Evolutionary conservation across 768 basidiomycete species (phyloP), one percentile per base, ranked within the genome.

Genomic region (Podaxis rugospora): DNA sequence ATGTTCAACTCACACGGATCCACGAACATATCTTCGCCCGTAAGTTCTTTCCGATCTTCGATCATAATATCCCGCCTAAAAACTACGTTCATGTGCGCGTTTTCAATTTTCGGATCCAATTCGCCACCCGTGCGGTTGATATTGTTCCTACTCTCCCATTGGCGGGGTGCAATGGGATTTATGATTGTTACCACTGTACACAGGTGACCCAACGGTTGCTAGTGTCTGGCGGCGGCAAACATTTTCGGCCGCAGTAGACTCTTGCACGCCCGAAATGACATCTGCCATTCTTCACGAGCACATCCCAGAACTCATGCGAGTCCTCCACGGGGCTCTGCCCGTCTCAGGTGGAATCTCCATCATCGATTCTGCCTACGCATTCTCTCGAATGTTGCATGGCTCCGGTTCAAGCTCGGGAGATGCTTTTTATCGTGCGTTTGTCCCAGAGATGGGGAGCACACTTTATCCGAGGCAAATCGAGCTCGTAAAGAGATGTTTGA

Each of bases 201-300:
- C 18, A 93, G 91, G 90, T 54, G 90, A 94, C 67, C 87, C 93
- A 11, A 87, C 90, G 3, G 91, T 95, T n/a, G 93, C 93, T 0
- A 83, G 84, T 42, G 92, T 95, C 18, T 95, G 93, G 93, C 84
- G 93, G 23, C 84, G 92, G 10, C 92, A 95, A 70, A 94, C 92
- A 2, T 93, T 93, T 74, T 88, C 89, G 10, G 92, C 92, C 0
- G 91, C 92, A 3, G 89, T 95, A 55, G 90, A 93, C 36, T 71
- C 81, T 0, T 88, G 87, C 71, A 86, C 90, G 0, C 82, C 86
- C 5, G 86, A 88, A 54, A 89, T 92, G 82, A 80, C 84, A 0
- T 66, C 79, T 28, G 79, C 74, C 70, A 87, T 93, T 68, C 78
- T 95, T 49, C 70, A 75, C 18, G 93, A 93, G 62, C 83, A 89